Conservation (phyloP, 371 early-diverging fungal genomes). For the Thermomucor indicae-seudaticae region DNA sequence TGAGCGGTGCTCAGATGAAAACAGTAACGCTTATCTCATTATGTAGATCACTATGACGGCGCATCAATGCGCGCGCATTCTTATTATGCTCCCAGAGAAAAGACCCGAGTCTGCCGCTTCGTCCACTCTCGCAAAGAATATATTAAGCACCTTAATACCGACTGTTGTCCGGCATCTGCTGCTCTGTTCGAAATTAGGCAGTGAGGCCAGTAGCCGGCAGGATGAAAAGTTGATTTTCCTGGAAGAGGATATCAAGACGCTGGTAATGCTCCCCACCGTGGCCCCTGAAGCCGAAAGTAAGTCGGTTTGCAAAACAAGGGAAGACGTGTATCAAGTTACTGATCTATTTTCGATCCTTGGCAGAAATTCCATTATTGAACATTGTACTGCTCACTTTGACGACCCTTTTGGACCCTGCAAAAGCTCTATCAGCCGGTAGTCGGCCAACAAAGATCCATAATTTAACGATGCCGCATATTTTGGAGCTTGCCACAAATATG, state of each 20-base stretch:
- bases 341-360: background rate
- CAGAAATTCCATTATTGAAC: conserved; percentile 23
- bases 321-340: background rate
- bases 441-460: conserved; percentile 31
- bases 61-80: conserved; percentile 48
- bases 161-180: conserved; percentile 26
- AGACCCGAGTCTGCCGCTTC: conserved; percentile 17
- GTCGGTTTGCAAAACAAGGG: background rate
- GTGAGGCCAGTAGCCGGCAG: background rate
- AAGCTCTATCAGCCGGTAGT: conserved; percentile 13
- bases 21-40: background rate
- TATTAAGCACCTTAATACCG: conserved; percentile 27
- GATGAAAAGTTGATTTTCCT: conserved; percentile 7
- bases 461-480: conserved; percentile 23
- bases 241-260: conserved; percentile 42
- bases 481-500: conserved; percentile 31
- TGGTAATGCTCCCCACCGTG: conserved; percentile 22
- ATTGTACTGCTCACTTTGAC: conserved; percentile 39
- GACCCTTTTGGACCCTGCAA: conserved; percentile 30
- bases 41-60: conserved; percentile 34
- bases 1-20: background rate
- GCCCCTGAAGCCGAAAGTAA: conserved; percentile 39
- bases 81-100: conserved; percentile 39
- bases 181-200: conserved; percentile 9
- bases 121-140: conserved; percentile 21